Base-by-base conservation (phyloP, 2,329 filamentous ascomycete species). In the Meredithiella fracta region DNA sequence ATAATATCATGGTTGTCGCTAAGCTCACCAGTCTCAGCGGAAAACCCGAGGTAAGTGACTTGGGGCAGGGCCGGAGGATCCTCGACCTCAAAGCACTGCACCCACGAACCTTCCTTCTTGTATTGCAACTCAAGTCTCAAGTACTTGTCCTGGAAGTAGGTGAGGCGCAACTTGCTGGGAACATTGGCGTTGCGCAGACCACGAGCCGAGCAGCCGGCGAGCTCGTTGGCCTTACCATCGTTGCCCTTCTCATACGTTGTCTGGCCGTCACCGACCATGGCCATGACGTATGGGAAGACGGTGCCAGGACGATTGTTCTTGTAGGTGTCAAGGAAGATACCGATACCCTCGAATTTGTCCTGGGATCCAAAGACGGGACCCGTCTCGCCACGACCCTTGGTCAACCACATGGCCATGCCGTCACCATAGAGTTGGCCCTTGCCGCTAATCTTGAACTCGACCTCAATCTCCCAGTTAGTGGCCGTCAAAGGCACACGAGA, bases 1-100 rank as follows among this genome's bases (percentile, higher is more conserved):
- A 97, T 81, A 68, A 98, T 94, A 71, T 98, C 92, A 75, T 96
- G 91, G 75, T 95, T 95, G 72, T 98, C 92, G 69, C 83, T 88
- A 62, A 98, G 79, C 73, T 98, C 91, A 65, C 92, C 92, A 15
- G 92, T 97, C 74, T 97, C 91, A 57, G 87, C 85, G 63, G 79
- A 84, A 71, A 87, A 87, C 58, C 83, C 84, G 25, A 87, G 79
- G 67, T 87, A 87, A 37, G 80, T 76, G 51, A 85, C 81, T 58
- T 80, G 74, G 55, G 92, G 92, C 61, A 98, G 84, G 63, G 86
- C 82, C 31, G 85, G 84, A 34, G 79, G 79, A 59, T 80, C 70
- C 59, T 75, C 75, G 20, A 78, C 79, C 65, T 86, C 83, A 72
- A 98, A 98, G 77, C 92, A 98, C 58, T 82, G 73, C 60, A 82